Evolutionary conservation across 768 basidiomycete genomes (phyloP).

Genomic region (Termitomyces sp.): DNA sequence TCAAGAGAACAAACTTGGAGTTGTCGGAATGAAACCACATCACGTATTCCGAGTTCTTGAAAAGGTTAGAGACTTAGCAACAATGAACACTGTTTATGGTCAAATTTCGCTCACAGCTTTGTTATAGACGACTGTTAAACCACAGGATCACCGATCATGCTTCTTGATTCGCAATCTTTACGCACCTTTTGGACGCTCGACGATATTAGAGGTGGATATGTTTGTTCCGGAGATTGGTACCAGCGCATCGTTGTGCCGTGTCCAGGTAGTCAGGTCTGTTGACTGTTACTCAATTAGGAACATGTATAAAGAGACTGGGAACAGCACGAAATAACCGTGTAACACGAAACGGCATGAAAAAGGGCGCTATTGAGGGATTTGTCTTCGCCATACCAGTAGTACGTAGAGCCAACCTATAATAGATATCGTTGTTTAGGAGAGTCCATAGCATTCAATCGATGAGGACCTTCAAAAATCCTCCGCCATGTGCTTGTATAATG

Average conservation of each 20-base stretch:
- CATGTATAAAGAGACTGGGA: neutral
- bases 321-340: slow-evolving; percentile 29
- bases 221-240: slow-evolving; percentile 47
- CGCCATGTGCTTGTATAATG: slow-evolving; percentile 60
- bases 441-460: neutral
- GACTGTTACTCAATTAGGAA: slow-evolving; percentile 25
- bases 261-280: slow-evolving; percentile 47
- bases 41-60: slow-evolving; percentile 54
- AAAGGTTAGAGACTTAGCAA: neutral
- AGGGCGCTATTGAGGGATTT: slow-evolving; percentile 49
- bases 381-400: slow-evolving; percentile 63
- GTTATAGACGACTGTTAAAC: slow-evolving; percentile 44
- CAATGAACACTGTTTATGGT: neutral
- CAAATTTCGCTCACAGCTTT: slow-evolving; percentile 26
- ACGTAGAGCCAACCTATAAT: slow-evolving; percentile 43
- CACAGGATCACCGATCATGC: neutral
- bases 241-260: slow-evolving; percentile 54
- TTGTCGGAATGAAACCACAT: slow-evolving; percentile 71
- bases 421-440: neutral
- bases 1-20: slow-evolving; percentile 36
- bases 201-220: slow-evolving; percentile 53
- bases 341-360: slow-evolving; percentile 57
- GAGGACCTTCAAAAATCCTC: slow-evolving; percentile 50
- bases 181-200: slow-evolving; percentile 58
- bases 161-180: neutral